A percentile compares a stretch with the other conserved stretches of the same genome.
Evolutionary conservation across 495 filamentous ascomycete species (phyloP).

Genomic region (Glarea lozoyensis): DNA sequence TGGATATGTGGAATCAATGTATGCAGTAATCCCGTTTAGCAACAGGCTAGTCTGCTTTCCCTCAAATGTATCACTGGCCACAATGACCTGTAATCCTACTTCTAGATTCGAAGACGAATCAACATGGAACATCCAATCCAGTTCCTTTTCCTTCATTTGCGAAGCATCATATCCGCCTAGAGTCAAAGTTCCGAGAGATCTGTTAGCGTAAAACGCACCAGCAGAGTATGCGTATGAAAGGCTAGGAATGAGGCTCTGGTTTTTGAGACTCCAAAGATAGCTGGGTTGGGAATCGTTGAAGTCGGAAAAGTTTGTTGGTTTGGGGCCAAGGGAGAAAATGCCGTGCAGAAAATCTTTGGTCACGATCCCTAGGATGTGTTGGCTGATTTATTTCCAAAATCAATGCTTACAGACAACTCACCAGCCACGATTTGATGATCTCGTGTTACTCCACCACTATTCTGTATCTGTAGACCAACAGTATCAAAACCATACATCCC

Average conservation of each 20-base stretch:
- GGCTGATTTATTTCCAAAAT: not conserved
- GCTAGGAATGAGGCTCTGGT: slow-evolving; percentile 40
- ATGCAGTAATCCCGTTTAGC: slow-evolving; percentile 22
- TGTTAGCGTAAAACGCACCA: slow-evolving; percentile 34
- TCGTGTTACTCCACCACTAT: slow-evolving; percentile 28
- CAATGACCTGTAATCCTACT: slow-evolving; percentile 38
- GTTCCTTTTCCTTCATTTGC: slow-evolving; percentile 35
- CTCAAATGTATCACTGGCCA: slow-evolving; percentile 10
- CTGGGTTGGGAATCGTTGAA: slow-evolving; percentile 30
- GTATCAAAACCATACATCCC: slow-evolving; percentile 40
- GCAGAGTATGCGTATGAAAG: slow-evolving; percentile 45
- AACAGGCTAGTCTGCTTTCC: slow-evolving; percentile 16
- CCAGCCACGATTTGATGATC: slow-evolving; percentile 35
- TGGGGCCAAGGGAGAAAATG: slow-evolving; percentile 42
- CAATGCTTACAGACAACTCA: not conserved
- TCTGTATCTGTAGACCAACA: slow-evolving; percentile 32
- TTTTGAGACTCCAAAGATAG: slow-evolving; percentile 35
- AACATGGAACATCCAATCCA: slow-evolving; percentile 32
- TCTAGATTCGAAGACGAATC: slow-evolving; percentile 39
- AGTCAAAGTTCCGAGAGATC: not conserved
- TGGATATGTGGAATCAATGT: slow-evolving; percentile 44
- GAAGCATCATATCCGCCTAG: slow-evolving; percentile 44
- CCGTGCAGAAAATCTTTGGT: slow-evolving; percentile 17
- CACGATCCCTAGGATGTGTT: slow-evolving; percentile 20
- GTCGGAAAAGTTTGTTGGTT: slow-evolving; percentile 33